Conservation (phyloP, 177 flowering plant species). For the Telopea speciosissima region DNA sequence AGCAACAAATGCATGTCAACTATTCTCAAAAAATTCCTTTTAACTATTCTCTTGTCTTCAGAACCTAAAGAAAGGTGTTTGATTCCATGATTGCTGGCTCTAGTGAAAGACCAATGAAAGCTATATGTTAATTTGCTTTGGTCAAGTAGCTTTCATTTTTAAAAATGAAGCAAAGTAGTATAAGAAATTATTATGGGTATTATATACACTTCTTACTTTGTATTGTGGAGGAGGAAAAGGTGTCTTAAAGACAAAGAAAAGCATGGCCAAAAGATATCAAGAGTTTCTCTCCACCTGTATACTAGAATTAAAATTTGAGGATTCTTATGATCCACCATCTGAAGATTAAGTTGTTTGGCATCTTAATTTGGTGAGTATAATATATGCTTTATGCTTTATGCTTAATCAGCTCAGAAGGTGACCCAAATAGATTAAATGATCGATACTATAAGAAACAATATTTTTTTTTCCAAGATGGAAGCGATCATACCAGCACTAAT, state of each 20-base stretch:
- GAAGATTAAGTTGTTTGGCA: too few species aligned
- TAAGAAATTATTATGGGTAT: not conserved
- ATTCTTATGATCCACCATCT: too few species aligned
- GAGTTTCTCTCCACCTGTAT: not conserved
- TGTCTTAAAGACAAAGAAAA: not conserved
- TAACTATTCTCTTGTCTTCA: not conserved
- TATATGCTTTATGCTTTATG: too few species aligned
- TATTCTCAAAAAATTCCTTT: too few species aligned
- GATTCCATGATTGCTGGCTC: not conserved
- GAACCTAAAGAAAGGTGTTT: not conserved
- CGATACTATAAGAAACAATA: too few species aligned
- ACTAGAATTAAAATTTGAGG: too few species aligned
- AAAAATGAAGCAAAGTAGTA: not conserved
- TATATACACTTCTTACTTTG: not conserved
- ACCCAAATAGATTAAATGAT: too few species aligned
- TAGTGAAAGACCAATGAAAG: not conserved
- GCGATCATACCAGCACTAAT: too few species aligned
- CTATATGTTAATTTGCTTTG: not conserved
- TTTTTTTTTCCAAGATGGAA: too few species aligned
- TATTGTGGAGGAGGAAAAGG: not conserved
- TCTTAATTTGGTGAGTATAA: too few species aligned
- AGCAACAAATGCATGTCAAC: not conserved
- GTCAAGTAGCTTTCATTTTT: not conserved
- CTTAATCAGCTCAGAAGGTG: too few species aligned
- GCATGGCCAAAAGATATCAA: not conserved